phyloP scores from a whole-genome alignment of 352 stramenopile genomes.

The Phytophthora quininea region DNA sequence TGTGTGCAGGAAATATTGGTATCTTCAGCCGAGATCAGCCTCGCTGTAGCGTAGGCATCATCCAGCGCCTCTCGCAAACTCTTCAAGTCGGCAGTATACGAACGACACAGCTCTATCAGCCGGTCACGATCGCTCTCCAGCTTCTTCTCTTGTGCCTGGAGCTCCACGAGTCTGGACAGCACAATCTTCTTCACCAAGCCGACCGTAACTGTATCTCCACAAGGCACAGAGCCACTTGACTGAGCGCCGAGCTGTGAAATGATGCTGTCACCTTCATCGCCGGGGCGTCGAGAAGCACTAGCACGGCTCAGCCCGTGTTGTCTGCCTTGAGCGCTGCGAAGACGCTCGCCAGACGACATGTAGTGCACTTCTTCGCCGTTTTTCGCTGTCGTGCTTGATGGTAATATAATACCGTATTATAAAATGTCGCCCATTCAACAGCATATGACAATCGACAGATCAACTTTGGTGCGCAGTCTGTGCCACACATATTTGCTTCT shows the following conservation, averaged over 20 bases:
- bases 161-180: not conserved
- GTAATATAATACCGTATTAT: too few relatives aligned
- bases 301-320: too few relatives aligned
- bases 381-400: too few relatives aligned
- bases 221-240: too few relatives aligned
- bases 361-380: too few relatives aligned
- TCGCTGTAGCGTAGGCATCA: constrained; percentile 7
- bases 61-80: constrained; percentile 1
- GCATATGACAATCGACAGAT: too few relatives aligned
- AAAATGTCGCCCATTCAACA: too few relatives aligned
- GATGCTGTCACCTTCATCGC: not conserved
- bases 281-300: not conserved
- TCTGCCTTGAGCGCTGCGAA: too few relatives aligned
- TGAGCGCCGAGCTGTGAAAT: too few relatives aligned
- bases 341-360: too few relatives aligned
- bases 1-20: not conserved
- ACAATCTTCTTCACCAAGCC: not conserved
- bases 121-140: not conserved
- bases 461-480: too few relatives aligned
- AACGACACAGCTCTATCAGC: not conserved
- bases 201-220: not conserved
- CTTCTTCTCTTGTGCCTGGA: not conserved
- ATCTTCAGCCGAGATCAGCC: constrained; percentile 1
- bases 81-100: not conserved
- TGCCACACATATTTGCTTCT: too few relatives aligned